Evolutionary conservation across 805 yeast genomes (phyloP).

Genomic region (Candida jianshihensis): DNA sequence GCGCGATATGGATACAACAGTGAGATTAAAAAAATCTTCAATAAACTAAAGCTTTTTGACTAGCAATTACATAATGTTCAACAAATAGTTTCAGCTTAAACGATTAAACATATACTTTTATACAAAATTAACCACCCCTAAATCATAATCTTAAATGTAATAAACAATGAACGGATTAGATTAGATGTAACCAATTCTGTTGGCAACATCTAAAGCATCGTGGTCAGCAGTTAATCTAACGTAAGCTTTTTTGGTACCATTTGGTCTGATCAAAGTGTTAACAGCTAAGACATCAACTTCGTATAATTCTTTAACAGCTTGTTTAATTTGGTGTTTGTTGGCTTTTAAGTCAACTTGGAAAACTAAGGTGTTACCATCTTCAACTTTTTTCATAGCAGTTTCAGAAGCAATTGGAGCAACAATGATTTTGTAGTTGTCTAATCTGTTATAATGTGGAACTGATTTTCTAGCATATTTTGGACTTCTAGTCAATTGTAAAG

Average conservation of each 20-base stretch:
- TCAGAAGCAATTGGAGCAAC: slow-evolving; percentile 95
- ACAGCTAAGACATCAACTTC: slow-evolving; percentile 90
- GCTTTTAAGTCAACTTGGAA: slow-evolving; percentile 96
- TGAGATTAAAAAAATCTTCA: too few species aligned
- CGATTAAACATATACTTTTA: slow-evolving; percentile 15
- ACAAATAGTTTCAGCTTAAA: too few species aligned
- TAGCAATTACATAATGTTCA: too few species aligned
- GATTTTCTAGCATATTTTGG: slow-evolving; percentile 95
- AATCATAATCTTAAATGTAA: background rate
- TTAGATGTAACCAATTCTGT: slow-evolving; percentile 99
- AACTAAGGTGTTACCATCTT: slow-evolving; percentile 98
- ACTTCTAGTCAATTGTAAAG: slow-evolving; percentile 85
- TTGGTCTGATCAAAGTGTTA: slow-evolving; percentile 97
- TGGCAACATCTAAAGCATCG: slow-evolving; percentile 99
- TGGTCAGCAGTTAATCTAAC: slow-evolving; percentile 97
- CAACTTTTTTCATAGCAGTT: slow-evolving; percentile 99
- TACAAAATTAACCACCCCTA: slow-evolving; percentile 4
- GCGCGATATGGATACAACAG: too few species aligned
- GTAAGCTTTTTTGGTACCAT: slow-evolving; percentile 99
- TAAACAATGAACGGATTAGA: slow-evolving; percentile 15
- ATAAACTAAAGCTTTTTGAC: too few species aligned
- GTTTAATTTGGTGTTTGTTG: slow-evolving; percentile 97
- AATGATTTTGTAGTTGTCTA: slow-evolving; percentile 92
- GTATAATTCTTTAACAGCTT: slow-evolving; percentile 97
- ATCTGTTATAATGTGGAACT: slow-evolving; percentile 95